phyloP scores from a whole-genome alignment of 2,329 filamentous ascomycete species.

The Raffaelea arxii region DNA sequence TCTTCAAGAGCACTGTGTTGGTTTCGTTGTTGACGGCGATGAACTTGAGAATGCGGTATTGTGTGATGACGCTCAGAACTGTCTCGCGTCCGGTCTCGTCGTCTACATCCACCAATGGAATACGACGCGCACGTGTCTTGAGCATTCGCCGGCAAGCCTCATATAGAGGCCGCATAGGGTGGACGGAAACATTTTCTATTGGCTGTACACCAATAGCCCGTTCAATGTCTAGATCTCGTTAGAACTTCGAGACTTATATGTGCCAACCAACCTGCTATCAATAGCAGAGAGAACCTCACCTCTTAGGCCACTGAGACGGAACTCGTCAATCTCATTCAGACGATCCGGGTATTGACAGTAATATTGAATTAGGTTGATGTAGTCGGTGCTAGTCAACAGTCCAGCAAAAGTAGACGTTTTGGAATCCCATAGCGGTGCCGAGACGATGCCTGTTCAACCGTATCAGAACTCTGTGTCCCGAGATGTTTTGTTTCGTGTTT shows the following conservation, averaged over 20 bases:
- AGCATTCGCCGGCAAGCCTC: conserved; percentile 94
- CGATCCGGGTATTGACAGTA: conserved; percentile 96
- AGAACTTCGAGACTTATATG: conserved; percentile 2
- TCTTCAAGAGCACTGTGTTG: conserved; percentile 80
- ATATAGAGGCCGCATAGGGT: conserved; percentile 82
- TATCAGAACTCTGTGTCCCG: not conserved
- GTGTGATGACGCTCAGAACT: conserved; percentile 93
- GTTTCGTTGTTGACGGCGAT: conserved; percentile 86
- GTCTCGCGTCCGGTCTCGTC: conserved; percentile 88
- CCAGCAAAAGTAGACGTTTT: conserved; percentile 87
- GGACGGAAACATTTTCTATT: conserved; percentile 91
- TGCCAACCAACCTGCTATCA: not conserved
- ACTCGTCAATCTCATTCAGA: conserved; percentile 83
- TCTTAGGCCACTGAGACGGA: conserved; percentile 82
- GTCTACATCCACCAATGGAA: conserved; percentile 86
- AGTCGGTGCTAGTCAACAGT: conserved; percentile 89
- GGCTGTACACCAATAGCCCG: conserved; percentile 83
- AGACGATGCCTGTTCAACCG: conserved; percentile 69
- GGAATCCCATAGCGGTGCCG: conserved; percentile 94
- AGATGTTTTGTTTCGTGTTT: conserved; percentile 2
- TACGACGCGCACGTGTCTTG: conserved; percentile 82
- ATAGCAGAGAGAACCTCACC: conserved; percentile 39
- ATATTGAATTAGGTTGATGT: conserved; percentile 98
- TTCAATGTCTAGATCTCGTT: conserved; percentile 64
- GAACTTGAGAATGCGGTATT: conserved; percentile 97